Percentiles rank a stretch among this genome's conserved stretches.
Conservation (phyloP, 176 grass and related monocot species). For the Rhynchospora pubera region DNA sequence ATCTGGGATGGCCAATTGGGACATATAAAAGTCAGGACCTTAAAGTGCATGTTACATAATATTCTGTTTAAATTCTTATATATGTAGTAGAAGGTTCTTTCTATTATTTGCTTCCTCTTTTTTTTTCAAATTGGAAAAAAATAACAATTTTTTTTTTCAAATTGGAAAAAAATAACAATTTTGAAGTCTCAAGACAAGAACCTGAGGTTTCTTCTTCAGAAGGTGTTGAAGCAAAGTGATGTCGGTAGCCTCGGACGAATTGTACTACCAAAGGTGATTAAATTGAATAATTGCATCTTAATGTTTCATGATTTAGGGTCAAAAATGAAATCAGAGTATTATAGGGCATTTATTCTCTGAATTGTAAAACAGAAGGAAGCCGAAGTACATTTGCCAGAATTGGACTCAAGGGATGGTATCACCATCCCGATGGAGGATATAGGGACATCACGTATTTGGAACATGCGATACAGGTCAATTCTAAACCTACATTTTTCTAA, state of each 20-base stretch:
- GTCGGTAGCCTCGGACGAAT: conserved; percentile 79
- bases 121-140: neutral
- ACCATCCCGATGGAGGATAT: conserved; percentile 92
- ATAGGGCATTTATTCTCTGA: neutral
- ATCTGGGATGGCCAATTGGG: neutral
- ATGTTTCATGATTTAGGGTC: neutral
- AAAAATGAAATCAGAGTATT: neutral
- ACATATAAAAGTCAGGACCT: neutral
- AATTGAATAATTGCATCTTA: neutral
- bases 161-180: too few species aligned
- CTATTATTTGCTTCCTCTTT: neutral
- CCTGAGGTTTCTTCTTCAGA: conserved; percentile 77
- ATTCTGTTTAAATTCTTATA: neutral
- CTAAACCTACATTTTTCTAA: neutral
- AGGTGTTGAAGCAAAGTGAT: conserved; percentile 98
- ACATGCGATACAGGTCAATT: conserved; percentile 83
- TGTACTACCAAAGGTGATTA: conserved; percentile 93
- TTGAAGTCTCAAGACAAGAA: conserved; percentile 60
- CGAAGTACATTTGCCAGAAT: conserved; percentile 78
- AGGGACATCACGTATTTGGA: conserved; percentile 67
- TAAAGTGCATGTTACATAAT: neutral
- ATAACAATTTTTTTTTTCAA: neutral
- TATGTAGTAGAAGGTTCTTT: neutral
- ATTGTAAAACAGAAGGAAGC: conserved; percentile 81
- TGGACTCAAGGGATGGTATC: conserved; percentile 73